phyloP scores from a whole-genome alignment of 2,329 filamentous ascomycete species.

The Pseudogymnoascus sp. region DNA sequence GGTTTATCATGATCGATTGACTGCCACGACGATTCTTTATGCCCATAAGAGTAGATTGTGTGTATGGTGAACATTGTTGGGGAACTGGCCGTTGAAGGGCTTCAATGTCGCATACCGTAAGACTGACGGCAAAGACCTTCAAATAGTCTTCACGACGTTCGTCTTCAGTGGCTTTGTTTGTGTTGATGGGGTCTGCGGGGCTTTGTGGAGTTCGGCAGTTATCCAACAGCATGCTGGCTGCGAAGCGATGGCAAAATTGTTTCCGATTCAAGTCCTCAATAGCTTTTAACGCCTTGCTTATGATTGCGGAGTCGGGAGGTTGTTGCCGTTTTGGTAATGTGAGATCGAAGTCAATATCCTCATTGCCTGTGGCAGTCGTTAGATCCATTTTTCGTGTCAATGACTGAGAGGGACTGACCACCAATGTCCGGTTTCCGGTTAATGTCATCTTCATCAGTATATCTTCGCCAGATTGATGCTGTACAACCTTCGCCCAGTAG shows the following conservation, averaged over 20 bases:
- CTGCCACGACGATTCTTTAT: constrained; percentile 29
- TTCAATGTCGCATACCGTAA: constrained; percentile 54
- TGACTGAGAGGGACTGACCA: not conserved
- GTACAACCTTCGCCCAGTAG: not conserved
- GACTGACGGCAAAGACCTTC: constrained; percentile 50
- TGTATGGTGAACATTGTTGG: constrained; percentile 39
- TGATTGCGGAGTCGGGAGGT: not conserved
- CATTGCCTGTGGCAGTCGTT: not conserved
- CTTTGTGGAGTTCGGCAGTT: constrained; percentile 25
- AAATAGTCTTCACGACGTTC: constrained; percentile 36
- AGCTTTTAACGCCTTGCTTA: not conserved
- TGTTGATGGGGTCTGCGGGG: constrained; percentile 17
- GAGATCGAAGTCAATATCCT: constrained; percentile 7
- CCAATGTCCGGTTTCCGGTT: not conserved
- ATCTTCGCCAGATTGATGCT: not conserved
- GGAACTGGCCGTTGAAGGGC: constrained; percentile 43
- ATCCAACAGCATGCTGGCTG: constrained; percentile 27
- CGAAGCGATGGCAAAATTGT: constrained; percentile 26
- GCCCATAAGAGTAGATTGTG: constrained; percentile 23
- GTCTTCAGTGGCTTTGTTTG: constrained; percentile 24
- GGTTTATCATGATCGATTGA: constrained; percentile 20
- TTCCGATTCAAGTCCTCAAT: constrained; percentile 14
- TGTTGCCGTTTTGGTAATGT: not conserved
- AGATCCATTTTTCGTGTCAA: not conserved
- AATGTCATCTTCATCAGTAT: not conserved